Evolutionary conservation across 2,329 filamentous ascomycete species (phyloP).

Genomic region (Microcyclospora tardicrescens): DNA sequence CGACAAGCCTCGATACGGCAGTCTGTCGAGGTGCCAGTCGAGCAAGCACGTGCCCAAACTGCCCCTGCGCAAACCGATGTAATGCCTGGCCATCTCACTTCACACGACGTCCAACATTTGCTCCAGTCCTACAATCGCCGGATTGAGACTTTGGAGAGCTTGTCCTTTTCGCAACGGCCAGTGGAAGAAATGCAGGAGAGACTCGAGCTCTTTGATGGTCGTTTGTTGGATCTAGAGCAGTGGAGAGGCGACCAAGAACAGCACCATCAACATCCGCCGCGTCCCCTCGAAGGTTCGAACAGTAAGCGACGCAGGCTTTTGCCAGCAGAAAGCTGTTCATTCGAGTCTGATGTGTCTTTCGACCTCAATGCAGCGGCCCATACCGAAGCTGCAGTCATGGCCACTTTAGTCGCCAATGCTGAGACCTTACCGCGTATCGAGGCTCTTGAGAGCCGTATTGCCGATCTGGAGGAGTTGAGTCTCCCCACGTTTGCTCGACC

Average conservation of each 20-base stretch:
- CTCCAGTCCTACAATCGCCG: constrained; percentile 39
- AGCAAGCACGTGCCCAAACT: constrained; percentile 1
- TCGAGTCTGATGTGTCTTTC: constrained; percentile 27
- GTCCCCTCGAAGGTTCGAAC: constrained; percentile 15
- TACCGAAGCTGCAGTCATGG: constrained; percentile 21
- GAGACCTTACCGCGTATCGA: constrained; percentile 33
- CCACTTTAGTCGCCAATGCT: constrained; percentile 20
- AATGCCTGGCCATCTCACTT: constrained; percentile 13
- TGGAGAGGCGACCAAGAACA: constrained; percentile 22
- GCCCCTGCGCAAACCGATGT: constrained; percentile 1
- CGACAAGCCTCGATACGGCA: neutral
- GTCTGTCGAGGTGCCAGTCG: neutral
- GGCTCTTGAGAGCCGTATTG: constrained; percentile 34
- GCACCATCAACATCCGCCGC: constrained; percentile 14
- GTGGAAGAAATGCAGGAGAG: constrained; percentile 58
- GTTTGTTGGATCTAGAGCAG: constrained; percentile 56
- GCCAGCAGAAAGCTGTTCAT: constrained; percentile 25
- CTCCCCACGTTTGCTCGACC: constrained; percentile 50
- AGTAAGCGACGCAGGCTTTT: constrained; percentile 21
- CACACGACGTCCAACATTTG: constrained; percentile 41
- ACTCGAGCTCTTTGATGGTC: constrained; percentile 52
- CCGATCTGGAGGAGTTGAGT: constrained; percentile 43
- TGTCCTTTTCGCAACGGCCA: constrained; percentile 53
- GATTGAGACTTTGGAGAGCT: constrained; percentile 55
- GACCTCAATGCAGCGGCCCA: constrained; percentile 22